phyloP scores from a whole-genome alignment of 108 stramenopile genomes.

The Pseudonitzschia delicatissima region DNA sequence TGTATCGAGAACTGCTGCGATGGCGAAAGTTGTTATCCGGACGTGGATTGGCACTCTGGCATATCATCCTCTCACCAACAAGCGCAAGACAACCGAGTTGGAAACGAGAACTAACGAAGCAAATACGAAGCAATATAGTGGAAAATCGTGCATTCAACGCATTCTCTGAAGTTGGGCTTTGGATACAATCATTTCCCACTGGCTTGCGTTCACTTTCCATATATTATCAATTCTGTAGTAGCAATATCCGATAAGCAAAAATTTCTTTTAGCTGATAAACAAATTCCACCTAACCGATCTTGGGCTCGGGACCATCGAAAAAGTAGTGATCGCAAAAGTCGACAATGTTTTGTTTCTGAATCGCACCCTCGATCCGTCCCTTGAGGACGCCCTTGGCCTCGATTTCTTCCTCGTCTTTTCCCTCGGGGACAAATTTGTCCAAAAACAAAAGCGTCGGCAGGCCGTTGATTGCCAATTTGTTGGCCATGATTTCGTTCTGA shows the following conservation, averaged over 20 bases:
- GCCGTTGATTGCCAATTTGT: conserved; percentile 76
- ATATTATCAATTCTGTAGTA: no score
- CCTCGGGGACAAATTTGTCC: conserved; percentile 50
- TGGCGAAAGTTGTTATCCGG: conserved; percentile 23
- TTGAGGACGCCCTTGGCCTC: conserved; percentile 72
- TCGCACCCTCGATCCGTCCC: conserved; percentile 78
- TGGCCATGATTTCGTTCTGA: conserved; percentile 70
- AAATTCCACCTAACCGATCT: neutral
- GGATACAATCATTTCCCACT: no score
- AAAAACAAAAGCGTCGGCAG: conserved; percentile 76
- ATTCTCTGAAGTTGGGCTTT: no score
- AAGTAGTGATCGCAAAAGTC: conserved; percentile 72
- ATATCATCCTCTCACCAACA: no score
- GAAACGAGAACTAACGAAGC: no score
- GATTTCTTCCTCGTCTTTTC: conserved; percentile 35
- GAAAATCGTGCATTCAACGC: no score
- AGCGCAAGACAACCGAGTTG: no score
- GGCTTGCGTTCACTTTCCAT: no score
- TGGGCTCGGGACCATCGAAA: conserved; percentile 70
- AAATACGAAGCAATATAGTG: no score
- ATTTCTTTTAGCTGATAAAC: neutral
- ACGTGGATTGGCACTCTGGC: conserved; percentile 15
- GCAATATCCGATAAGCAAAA: no score
- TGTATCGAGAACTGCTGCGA: conserved; percentile 42
- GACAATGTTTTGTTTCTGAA: conserved; percentile 64